Percentiles rank a stretch among this genome's conserved stretches.
Conservation (phyloP, 164 flowering plant species). For the Liriodendron chinense region DNA sequence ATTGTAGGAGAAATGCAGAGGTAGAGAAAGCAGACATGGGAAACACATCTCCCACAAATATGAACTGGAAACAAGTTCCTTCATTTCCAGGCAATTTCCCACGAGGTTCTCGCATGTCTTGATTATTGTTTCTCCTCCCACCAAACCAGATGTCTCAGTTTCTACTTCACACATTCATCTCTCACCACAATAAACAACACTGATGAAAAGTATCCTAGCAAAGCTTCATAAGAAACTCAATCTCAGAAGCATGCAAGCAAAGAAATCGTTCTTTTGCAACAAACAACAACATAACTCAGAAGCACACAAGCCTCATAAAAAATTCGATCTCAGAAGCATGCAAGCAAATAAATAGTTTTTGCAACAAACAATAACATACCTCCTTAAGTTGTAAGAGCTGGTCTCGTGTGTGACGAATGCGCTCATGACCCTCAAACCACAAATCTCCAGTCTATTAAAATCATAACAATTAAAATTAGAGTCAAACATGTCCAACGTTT, state of each 20-base stretch:
- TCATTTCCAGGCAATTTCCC: too few relatives aligned
- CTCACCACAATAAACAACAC: not conserved
- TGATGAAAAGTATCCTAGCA: too few relatives aligned
- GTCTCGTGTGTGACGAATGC: constrained; percentile 63
- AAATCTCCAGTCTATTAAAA: constrained; percentile 50
- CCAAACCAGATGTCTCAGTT: too few relatives aligned
- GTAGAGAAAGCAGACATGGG: too few relatives aligned
- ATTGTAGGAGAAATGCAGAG: too few relatives aligned
- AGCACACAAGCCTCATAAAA: not conserved
- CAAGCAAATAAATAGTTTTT: not conserved
- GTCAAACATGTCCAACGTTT: not conserved
- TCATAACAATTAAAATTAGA: constrained; percentile 3
- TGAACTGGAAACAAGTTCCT: too few relatives aligned
- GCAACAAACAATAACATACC: constrained; percentile 34
- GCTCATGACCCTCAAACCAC: constrained; percentile 68
- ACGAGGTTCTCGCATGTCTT: too few relatives aligned
- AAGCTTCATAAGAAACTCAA: too few relatives aligned
- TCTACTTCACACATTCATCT: too few relatives aligned
- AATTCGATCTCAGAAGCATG: not conserved
- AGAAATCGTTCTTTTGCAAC: not conserved
- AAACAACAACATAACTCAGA: not conserved
- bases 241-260: not conserved
- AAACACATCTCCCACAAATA: too few relatives aligned
- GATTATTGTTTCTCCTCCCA: too few relatives aligned
- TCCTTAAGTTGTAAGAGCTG: constrained; percentile 74